phyloP scores from a whole-genome alignment of 768 basidiomycete species.

The Gyrodon lividus region DNA sequence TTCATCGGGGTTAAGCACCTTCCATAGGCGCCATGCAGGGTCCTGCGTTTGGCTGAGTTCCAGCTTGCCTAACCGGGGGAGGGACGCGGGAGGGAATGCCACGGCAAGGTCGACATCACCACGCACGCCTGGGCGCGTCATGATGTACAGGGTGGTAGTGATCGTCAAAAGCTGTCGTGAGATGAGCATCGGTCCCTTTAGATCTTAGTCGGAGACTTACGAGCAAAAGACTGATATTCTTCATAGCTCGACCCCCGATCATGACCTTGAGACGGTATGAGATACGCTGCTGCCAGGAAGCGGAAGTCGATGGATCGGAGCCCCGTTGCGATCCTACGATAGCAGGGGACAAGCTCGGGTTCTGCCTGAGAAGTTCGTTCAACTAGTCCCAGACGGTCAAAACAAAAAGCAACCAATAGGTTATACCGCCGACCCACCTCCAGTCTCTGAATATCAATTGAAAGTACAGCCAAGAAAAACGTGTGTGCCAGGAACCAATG shows the following conservation, averaged over 20 bases:
- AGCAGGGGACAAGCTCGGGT: constrained; percentile 52
- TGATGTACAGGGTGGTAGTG: constrained; percentile 71
- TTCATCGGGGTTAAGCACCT: constrained; percentile 67
- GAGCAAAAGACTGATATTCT: constrained; percentile 79
- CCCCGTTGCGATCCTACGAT: constrained; percentile 29
- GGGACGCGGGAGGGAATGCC: constrained; percentile 22
- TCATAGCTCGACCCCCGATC: constrained; percentile 65
- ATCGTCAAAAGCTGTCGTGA: constrained; percentile 66
- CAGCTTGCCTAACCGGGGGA: constrained; percentile 35
- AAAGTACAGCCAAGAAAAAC: constrained; percentile 91
- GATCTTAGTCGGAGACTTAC: constrained; percentile 38
- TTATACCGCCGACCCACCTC: constrained; percentile 51
- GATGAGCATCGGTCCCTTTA: constrained; percentile 1
- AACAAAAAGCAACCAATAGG: not conserved
- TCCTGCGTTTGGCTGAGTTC: constrained; percentile 36
- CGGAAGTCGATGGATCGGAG: constrained; percentile 16
- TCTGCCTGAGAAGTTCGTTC: constrained; percentile 81
- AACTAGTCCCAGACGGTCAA: constrained; percentile 48
- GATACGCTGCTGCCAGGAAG: constrained; percentile 34
- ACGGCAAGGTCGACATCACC: constrained; percentile 23
- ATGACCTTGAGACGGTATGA: constrained; percentile 37
- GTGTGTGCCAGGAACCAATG: constrained; percentile 98
- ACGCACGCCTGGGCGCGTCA: constrained; percentile 53
- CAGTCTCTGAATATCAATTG: constrained; percentile 92
- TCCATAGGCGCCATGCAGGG: constrained; percentile 73